Percentiles rank a stretch among this genome's conserved stretches.
phyloP scores from a whole-genome alignment of 192 early-diverging fungal genomes.

The Gamsiella multidivaricata region DNA sequence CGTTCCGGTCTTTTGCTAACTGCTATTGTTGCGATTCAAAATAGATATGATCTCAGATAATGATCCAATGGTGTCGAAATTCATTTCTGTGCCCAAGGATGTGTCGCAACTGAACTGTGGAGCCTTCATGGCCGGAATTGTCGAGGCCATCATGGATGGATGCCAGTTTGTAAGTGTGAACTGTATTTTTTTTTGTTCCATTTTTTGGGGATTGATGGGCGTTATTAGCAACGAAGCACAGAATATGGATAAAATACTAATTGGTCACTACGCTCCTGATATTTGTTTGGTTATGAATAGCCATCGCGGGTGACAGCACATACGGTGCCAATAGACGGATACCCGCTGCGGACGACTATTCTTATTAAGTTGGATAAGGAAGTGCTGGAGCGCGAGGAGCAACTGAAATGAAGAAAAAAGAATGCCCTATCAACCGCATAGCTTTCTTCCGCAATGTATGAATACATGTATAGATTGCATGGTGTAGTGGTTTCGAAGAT shows the following conservation, averaged over 20 bases:
- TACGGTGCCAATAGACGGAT: constrained; percentile 86
- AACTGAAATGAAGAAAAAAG: constrained; percentile 62
- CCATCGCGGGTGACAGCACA: constrained; percentile 92
- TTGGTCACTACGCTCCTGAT: no score
- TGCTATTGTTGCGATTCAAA: background rate
- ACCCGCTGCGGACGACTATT: constrained; percentile 91
- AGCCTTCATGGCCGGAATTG: constrained; percentile 95
- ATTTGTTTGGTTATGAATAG: constrained; percentile 48
- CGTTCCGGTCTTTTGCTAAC: background rate
- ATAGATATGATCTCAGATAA: constrained; percentile 99
- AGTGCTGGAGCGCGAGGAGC: constrained; percentile 80
- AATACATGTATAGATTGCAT: no score
- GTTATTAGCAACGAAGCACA: no score
- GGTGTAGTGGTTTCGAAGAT: no score
- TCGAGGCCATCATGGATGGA: constrained; percentile 93
- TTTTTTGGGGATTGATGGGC: no score
- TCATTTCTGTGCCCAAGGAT: constrained; percentile 95
- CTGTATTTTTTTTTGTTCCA: background rate
- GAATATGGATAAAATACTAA: no score
- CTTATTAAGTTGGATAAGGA: constrained; percentile 95
- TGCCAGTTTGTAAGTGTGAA: constrained; percentile 82
- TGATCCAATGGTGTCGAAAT: constrained; percentile 89
- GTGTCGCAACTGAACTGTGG: constrained; percentile 91
- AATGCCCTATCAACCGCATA: no score
- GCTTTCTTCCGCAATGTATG: no score